phyloP scores from a whole-genome alignment of 2,329 filamentous ascomycete genomes.

The Fonsecaea pedrosoi region DNA sequence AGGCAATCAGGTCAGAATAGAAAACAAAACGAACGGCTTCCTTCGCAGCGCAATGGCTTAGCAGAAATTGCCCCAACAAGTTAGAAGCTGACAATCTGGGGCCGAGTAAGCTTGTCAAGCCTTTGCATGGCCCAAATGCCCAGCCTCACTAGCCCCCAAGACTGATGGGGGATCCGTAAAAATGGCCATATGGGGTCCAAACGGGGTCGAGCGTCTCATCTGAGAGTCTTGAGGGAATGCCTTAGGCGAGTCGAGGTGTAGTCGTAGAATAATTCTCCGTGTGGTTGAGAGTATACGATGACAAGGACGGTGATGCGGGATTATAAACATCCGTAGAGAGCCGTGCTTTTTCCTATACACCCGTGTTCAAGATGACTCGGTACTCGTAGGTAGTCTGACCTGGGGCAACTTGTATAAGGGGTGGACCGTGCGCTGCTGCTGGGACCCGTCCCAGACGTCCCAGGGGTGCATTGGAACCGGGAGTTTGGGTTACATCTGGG shows the following conservation, averaged over 20 bases:
- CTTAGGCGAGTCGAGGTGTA: neutral
- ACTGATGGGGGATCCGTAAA: neutral
- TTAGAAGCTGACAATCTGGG: constrained; percentile 19
- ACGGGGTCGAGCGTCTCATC: neutral
- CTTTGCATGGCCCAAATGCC: neutral
- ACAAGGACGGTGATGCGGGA: neutral
- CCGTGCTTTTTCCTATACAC: neutral
- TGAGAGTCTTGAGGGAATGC: neutral
- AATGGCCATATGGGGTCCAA: neutral
- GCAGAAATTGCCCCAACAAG: constrained; percentile 8
- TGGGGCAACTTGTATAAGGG: neutral
- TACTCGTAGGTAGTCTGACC: neutral
- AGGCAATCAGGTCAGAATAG: neutral
- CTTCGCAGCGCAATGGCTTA: neutral
- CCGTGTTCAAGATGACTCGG: neutral
- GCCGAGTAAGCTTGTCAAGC: constrained; percentile 16
- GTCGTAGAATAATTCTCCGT: neutral
- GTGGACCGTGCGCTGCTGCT: neutral
- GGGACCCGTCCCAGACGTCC: neutral
- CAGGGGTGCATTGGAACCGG: neutral
- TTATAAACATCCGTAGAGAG: neutral
- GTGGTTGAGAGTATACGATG: neutral
- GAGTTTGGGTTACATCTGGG: neutral
- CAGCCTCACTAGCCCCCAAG: neutral
- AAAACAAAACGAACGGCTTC: constrained; percentile 3